These are phyloP conservation scores for Pyrenophora graminea DNA, from an alignment of 2,329 filamentous ascomycete genomes.

Conservation along the genomic window DNA sequence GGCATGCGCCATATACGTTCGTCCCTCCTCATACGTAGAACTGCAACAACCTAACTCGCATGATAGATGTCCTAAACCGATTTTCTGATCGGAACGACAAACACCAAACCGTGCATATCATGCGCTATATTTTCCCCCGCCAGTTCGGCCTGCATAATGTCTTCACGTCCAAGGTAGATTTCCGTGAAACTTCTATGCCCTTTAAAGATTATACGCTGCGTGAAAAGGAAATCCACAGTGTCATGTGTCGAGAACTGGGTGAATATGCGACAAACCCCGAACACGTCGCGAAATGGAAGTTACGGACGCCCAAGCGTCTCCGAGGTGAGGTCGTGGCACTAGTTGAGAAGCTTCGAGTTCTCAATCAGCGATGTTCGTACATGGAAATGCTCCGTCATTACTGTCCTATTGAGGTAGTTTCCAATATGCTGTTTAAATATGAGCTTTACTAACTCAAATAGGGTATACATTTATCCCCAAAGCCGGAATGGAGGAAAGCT, in stretches of 20 bases:
- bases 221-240: conserved; percentile 73
- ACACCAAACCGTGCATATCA: conserved; percentile 67
- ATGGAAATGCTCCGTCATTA: conserved; percentile 77
- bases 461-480: conserved; percentile 32
- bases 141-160: conserved; percentile 91
- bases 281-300: conserved; percentile 42
- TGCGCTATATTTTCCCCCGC: conserved; percentile 92
- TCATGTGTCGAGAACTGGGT: conserved; percentile 27
- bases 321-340: conserved; percentile 65
- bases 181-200: conserved; percentile 68
- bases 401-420: conserved; percentile 62
- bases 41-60: conserved; percentile 17
- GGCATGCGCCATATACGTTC: conserved; percentile 82
- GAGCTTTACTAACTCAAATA: conserved; percentile 22
- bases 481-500: conserved; percentile 32
- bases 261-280: conserved; percentile 22
- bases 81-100: conserved; percentile 56
- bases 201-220: conserved; percentile 85
- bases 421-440: not conserved
- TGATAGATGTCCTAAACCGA: conserved; percentile 77
- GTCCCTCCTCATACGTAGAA: conserved; percentile 37
- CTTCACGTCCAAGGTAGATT: conserved; percentile 74
- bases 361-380: conserved; percentile 79
- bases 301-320: conserved; percentile 65
- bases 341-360: conserved; percentile 68